phyloP scores from a whole-genome alignment of 495 filamentous ascomycete genomes.

The Cercophora newfieldiana region DNA sequence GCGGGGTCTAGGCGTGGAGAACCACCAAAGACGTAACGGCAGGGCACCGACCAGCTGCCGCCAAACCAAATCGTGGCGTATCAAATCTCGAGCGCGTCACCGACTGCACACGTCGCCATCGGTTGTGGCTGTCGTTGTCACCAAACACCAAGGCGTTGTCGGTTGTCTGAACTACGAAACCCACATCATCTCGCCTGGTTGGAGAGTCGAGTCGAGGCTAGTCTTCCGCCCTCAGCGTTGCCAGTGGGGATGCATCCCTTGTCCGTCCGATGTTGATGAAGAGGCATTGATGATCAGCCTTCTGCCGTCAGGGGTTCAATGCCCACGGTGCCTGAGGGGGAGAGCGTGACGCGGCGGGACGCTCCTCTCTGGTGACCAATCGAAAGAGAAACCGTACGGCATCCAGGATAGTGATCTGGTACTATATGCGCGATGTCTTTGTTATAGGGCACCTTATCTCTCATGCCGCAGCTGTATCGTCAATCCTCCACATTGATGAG shows the following conservation, averaged over 20 bases:
- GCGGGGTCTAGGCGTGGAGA: background rate
- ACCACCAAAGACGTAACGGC: background rate
- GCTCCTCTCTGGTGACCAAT: conserved; percentile 9
- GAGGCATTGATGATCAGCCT: conserved; percentile 11
- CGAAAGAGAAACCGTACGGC: conserved; percentile 10
- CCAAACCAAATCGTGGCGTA: background rate
- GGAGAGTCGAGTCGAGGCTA: background rate
- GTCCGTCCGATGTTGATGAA: conserved; percentile 19
- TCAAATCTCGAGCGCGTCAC: background rate
- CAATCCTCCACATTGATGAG: conserved; percentile 22
- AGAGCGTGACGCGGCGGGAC: conserved; percentile 8
- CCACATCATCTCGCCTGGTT: background rate
- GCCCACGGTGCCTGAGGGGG: conserved; percentile 5
- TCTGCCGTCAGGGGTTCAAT: conserved; percentile 20
- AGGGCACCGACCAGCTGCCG: background rate
- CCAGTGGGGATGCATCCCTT: background rate
- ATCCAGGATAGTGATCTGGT: conserved; percentile 1
- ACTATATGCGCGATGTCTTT: background rate
- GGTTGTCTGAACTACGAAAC: background rate
- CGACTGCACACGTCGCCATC: background rate
- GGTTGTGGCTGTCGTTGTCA: background rate
- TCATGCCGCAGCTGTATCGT: conserved; percentile 12
- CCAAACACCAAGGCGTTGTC: background rate
- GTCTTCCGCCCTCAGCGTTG: background rate
- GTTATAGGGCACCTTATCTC: conserved; percentile 20